Evolutionary conservation across 2,329 filamentous ascomycete species (phyloP), one percentile per base, ranked within the genome.

Genomic region (Phialemonium atrogriseum): DNA sequence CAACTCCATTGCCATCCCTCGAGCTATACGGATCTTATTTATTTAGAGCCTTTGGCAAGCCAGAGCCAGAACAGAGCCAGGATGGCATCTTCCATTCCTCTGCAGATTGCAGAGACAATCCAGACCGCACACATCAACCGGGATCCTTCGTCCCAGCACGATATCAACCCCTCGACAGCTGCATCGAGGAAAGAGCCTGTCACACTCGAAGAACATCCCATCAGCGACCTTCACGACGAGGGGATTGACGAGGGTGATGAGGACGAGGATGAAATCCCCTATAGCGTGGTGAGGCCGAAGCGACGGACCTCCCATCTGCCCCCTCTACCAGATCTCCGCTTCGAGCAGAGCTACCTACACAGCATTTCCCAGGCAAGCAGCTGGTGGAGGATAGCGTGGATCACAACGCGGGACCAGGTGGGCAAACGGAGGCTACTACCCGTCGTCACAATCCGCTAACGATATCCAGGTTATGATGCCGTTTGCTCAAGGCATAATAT

Each of bases 261-360:
- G 1, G 68, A 71, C 17, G 74, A 79, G 30, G 77, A 80, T 37
- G 80, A 84, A 34, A 77, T 85, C 14, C 80, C 80, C 10, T 66
- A 79, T 39, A 80, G 74, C 42, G 68, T 80, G 5, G 57, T 87
- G 31, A 65, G 66, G 28, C 66, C 76, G 27, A 56, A 66, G 34
- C 62, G 62, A 31, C 66, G 63, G 28, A 49, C 50, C 27, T 55
- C 59, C 21, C 55, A 60, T 24, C 62, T 79, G 33, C 73, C 71
- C 18, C 73, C 77, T 7, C 72, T 95, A 50, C 87, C 88, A 4
- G 91, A 98, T 61, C 66, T 98, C 44, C 77, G 91, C 25, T 96
- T 96, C 60, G 91, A 98, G 63, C 91, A 98, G 70, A 95, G 88
- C 68, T 98, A 98, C 58, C 72, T 98, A 34, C 81, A 84, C 47